A percentile compares a stretch with the other conserved stretches of the same genome.
These are phyloP conservation scores for Gautieria morchelliformis DNA, from an alignment of 768 basidiomycete species.

Conservation along the genomic window DNA sequence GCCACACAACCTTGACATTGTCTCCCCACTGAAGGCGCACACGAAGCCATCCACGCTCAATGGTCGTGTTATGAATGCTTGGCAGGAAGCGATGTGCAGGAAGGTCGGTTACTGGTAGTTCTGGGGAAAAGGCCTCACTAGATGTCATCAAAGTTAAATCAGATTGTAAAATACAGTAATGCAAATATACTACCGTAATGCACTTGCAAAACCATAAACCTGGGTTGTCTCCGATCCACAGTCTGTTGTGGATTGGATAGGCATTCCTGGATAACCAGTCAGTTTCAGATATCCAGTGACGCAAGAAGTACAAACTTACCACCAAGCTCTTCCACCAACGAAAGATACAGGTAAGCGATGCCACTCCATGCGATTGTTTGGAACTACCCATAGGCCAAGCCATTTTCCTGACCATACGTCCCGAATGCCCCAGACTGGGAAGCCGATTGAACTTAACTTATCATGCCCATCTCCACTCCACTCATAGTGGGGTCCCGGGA, in stretches of 20 bases:
- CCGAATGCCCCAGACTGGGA: slow-evolving; percentile 22
- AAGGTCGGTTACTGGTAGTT: slow-evolving; percentile 14
- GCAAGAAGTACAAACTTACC: slow-evolving; percentile 11
- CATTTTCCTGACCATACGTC: slow-evolving; percentile 22
- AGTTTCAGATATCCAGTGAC: not conserved
- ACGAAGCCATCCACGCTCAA: slow-evolving; percentile 26
- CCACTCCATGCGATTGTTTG: slow-evolving; percentile 18
- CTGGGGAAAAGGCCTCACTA: slow-evolving; percentile 21
- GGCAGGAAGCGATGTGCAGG: slow-evolving; percentile 24
- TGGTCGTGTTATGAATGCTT: slow-evolving; percentile 12
- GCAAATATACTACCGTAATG: slow-evolving; percentile 19
- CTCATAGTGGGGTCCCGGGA: slow-evolving; percentile 17
- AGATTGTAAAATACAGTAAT: not conserved
- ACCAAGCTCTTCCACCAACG: slow-evolving; percentile 15
- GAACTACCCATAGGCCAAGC: slow-evolving; percentile 23
- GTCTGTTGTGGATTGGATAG: slow-evolving; percentile 26
- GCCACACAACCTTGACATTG: slow-evolving; percentile 19
- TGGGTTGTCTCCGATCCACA: slow-evolving; percentile 26
- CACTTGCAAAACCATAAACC: slow-evolving; percentile 22
- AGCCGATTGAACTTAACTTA: slow-evolving; percentile 23
- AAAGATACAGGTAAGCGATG: slow-evolving; percentile 23
- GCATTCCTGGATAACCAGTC: slow-evolving; percentile 19
- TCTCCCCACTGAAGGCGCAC: slow-evolving; percentile 25
- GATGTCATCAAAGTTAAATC: not conserved
- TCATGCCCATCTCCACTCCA: slow-evolving; percentile 29